Conservation (phyloP, 768 basidiomycete genomes). For the Boletus subparvulus region DNA sequence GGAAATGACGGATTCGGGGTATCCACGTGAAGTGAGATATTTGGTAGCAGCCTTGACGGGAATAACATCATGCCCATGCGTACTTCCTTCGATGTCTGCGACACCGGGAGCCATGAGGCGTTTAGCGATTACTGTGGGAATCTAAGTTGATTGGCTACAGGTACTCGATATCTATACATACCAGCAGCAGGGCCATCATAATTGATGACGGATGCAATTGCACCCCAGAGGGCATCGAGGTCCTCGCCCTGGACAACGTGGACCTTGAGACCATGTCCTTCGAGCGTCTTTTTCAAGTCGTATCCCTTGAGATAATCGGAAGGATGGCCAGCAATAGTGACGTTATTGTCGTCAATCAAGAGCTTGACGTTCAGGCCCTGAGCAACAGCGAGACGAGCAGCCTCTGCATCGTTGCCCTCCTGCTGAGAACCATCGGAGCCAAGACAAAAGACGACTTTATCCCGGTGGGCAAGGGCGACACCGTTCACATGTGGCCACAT, state of each 20-base stretch:
- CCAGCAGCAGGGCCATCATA: constrained; percentile 78
- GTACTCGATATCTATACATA: constrained; percentile 29
- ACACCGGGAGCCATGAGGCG: constrained; percentile 69
- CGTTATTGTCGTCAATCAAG: constrained; percentile 87
- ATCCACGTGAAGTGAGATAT: constrained; percentile 67
- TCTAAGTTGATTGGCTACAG: background rate
- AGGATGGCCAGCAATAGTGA: constrained; percentile 90
- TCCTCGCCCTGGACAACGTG: constrained; percentile 75
- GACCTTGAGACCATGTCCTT: constrained; percentile 82
- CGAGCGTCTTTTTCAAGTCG: constrained; percentile 65
- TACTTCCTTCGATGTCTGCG: constrained; percentile 72
- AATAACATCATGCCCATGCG: constrained; percentile 84
- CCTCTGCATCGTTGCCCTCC: constrained; percentile 90
- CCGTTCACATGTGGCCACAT: constrained; percentile 91
- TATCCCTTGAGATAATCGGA: constrained; percentile 84
- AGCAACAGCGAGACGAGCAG: constrained; percentile 83
- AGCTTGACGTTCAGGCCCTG: constrained; percentile 82
- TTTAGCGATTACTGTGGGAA: constrained; percentile 60
- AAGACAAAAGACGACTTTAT: constrained; percentile 76
- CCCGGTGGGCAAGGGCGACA: constrained; percentile 73
- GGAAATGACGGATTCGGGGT: constrained; percentile 44
- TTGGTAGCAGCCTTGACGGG: constrained; percentile 77
- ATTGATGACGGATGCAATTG: constrained; percentile 51
- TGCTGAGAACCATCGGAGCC: constrained; percentile 92
- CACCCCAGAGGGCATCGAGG: constrained; percentile 74